A percentile compares a stretch with the other conserved stretches of the same genome.
These are phyloP conservation scores for Monascus purpureus DNA, from an alignment of 495 filamentous ascomycete genomes.

Conservation along the genomic window DNA sequence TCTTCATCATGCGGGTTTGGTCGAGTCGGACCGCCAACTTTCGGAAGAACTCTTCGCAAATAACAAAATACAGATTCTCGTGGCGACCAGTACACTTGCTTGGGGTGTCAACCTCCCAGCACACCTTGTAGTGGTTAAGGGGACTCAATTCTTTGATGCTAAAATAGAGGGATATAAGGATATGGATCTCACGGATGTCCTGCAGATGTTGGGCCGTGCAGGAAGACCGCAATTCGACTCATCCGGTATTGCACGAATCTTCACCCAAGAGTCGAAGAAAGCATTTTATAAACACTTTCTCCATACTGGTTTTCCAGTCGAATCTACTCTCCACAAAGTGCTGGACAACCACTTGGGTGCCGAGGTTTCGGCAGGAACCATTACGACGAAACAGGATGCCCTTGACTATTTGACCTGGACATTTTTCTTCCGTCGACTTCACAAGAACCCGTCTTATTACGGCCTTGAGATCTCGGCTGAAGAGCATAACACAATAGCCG, in stretches of 20 bases:
- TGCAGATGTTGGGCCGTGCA: constrained; percentile 96
- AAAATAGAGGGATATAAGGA: constrained; percentile 97
- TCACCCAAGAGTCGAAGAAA: constrained; percentile 95
- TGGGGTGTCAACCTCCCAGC: constrained; percentile 99
- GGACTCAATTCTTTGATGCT: constrained; percentile 95
- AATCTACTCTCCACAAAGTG: constrained; percentile 90
- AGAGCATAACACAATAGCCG: constrained; percentile 79
- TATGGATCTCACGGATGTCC: constrained; percentile 96
- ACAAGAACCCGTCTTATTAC: constrained; percentile 98
- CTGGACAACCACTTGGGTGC: constrained; percentile 94
- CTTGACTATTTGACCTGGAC: constrained; percentile 98
- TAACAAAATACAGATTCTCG: constrained; percentile 94
- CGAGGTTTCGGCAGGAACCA: constrained; percentile 86
- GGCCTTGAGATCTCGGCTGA: constrained; percentile 88
- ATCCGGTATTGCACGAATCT: constrained; percentile 89
- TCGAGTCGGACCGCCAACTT: constrained; percentile 83
- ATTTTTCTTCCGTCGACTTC: constrained; percentile 93
- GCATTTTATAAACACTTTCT: constrained; percentile 99
- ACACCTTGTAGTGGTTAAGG: constrained; percentile 95
- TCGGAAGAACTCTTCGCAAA: constrained; percentile 90
- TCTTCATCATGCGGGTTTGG: constrained; percentile 89
- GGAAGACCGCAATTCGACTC: constrained; percentile 94
- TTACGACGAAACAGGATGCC: constrained; percentile 88
- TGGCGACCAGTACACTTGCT: constrained; percentile 92
- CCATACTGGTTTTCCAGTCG: constrained; percentile 95